These are phyloP conservation scores for apple (Malus domestica) DNA, from an alignment of 306 rosid genomes.

Conservation along the genomic window DNA sequence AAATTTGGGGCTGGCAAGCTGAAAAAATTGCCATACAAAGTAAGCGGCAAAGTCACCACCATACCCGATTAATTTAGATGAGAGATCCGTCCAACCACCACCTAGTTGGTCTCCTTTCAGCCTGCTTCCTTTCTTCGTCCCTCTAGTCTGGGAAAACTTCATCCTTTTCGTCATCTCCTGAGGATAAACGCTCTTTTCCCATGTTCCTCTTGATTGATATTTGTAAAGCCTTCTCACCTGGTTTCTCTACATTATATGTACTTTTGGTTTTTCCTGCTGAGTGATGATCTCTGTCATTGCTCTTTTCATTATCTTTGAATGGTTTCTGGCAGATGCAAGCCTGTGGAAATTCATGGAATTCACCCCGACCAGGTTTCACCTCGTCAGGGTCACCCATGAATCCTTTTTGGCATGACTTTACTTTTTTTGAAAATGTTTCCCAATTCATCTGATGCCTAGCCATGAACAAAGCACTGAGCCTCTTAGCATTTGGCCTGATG, in stretches of 20 bases:
- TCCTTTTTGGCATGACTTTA: conserved; percentile 19
- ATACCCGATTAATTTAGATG: not conserved
- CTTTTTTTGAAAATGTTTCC: conserved; percentile 25
- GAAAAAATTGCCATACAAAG: conserved; percentile 8
- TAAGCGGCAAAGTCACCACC: not conserved
- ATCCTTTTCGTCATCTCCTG: not conserved
- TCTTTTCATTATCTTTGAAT: conserved; percentile 21
- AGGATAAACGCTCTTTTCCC: conserved; percentile 9
- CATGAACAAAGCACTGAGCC: conserved; percentile 78
- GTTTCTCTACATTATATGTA: conserved; percentile 9
- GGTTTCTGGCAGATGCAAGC: conserved; percentile 76
- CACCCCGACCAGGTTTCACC: conserved; percentile 77
- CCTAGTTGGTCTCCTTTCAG: not conserved
- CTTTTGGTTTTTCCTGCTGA: conserved; percentile 8
- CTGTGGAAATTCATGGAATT: conserved; percentile 80
- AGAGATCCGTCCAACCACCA: not conserved
- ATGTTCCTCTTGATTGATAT: conserved; percentile 6
- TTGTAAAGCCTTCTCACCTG: conserved; percentile 18
- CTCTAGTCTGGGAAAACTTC: conserved; percentile 14
- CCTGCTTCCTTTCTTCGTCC: conserved; percentile 3
- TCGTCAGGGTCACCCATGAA: conserved; percentile 93
- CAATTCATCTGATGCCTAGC: conserved; percentile 71
- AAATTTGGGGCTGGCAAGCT: conserved; percentile 16
- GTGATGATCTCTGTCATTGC: not conserved
- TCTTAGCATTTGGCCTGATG: conserved; percentile 95